Base-by-base conservation (phyloP, 306 rosid species). In the Echinosophora koreensis region DNA sequence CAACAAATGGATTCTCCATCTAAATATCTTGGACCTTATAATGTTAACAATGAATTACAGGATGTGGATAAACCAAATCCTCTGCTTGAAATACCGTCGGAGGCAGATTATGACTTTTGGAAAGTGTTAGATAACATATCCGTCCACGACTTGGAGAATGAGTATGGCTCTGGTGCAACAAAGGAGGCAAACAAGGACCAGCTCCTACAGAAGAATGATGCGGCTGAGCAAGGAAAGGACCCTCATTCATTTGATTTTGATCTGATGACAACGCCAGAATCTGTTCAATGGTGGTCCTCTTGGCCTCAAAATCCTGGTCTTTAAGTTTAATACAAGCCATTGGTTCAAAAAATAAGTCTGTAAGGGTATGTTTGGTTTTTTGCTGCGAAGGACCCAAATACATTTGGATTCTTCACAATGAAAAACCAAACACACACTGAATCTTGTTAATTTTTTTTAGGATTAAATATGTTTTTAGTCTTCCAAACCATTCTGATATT, bases 81-180 rank as follows among this genome's bases (percentile, higher is more conserved):
- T 28, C 44, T 77, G n/a, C 8, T 68, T 44, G 83, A 78, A 35
- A 58, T 83, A 54, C 91, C 92, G 13, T 80, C 83, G 57, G 93
- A 84, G 67, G 32, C 80, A 17, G 96, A 89, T 68, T 16, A 22
- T 67, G 92, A 86, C 7, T 86, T 95, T 80, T 95, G 97, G 98
- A 69, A 83, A 78, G 50, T 86, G 76, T 64, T 94, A 8, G 97
- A 88, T 35, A 84, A 67, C 67, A 49, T 85, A 16, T 6, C 84
- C 9, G 39, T 63, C 12, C 72, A 73, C n/a, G 84, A 80, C 58
- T 76, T 89, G 66, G 92, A 88, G 77, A 87, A 57, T 38, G 94
- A 91, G 70, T 86, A 89, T 47, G 96, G 93, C 60, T 56, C 84
- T 28, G 86, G 82, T 52, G 85, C 63, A 66, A 22, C 38, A 34